A percentile compares a stretch with the other conserved stretches of the same genome.
phyloP scores from a whole-genome alignment of 768 basidiomycete species.

The Wakefieldia striispora region DNA sequence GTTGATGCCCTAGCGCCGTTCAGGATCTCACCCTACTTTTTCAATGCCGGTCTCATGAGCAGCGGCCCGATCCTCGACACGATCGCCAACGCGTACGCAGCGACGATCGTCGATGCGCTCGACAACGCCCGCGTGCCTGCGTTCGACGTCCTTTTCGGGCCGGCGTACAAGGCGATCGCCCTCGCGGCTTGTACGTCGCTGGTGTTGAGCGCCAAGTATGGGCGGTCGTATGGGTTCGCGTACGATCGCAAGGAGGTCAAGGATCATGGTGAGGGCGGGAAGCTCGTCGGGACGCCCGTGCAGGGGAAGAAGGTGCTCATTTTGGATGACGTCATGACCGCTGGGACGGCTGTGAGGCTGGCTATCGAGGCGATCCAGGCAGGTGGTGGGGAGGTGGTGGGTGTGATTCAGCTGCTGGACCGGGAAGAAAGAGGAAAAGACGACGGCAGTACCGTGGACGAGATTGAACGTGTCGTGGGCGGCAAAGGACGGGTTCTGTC shows the following conservation, averaged over 20 bases:
- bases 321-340: slow-evolving; percentile 96
- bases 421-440: slow-evolving; percentile 45
- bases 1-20: neutral
- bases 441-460: slow-evolving; percentile 72
- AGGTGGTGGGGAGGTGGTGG: slow-evolving; percentile 79
- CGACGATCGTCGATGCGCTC: slow-evolving; percentile 61
- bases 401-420: slow-evolving; percentile 85
- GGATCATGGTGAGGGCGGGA: slow-evolving; percentile 94
- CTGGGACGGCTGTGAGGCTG: slow-evolving; percentile 82
- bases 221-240: slow-evolving; percentile 71
- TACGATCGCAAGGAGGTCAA: slow-evolving; percentile 97
- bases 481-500: slow-evolving; percentile 69
- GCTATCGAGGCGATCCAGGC: slow-evolving; percentile 71
- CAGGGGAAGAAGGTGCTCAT: slow-evolving; percentile 80
- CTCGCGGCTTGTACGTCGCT: slow-evolving; percentile 85
- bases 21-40: slow-evolving; percentile 93
- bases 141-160: slow-evolving; percentile 91
- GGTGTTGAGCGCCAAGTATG: slow-evolving; percentile 64
- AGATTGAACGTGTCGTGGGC: slow-evolving; percentile 70
- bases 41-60: slow-evolving; percentile 89
- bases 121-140: slow-evolving; percentile 30
- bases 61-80: slow-evolving; percentile 77
- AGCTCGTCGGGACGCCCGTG: slow-evolving; percentile 84
- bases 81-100: slow-evolving; percentile 79
- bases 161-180: slow-evolving; percentile 96